Conservation (phyloP, 805 yeast genomes). For the Saturnispora sekii region DNA sequence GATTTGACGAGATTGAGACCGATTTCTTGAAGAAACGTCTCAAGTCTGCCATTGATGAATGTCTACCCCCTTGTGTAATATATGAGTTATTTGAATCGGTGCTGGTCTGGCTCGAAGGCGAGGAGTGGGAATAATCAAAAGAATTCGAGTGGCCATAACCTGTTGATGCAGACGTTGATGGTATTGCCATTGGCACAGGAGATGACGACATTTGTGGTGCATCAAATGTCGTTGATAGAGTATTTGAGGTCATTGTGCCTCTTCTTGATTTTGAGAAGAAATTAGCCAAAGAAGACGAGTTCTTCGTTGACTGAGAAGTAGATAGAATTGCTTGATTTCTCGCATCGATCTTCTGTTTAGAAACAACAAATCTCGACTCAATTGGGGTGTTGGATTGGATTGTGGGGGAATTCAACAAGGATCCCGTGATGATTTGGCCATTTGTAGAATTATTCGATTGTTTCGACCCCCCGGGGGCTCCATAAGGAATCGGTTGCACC, state of each 20-base stretch:
- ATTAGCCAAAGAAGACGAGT: constrained; percentile 40
- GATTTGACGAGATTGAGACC: constrained; percentile 14
- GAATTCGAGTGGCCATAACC: not conserved
- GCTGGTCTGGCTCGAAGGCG: constrained; percentile 25
- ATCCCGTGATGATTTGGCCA: constrained; percentile 51
- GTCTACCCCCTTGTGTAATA: constrained; percentile 36
- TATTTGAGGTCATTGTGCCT: constrained; percentile 18
- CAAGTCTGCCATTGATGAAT: constrained; percentile 71
- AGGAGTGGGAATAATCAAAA: constrained; percentile 15
- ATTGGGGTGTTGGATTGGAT: constrained; percentile 47
- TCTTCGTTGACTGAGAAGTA: constrained; percentile 17
- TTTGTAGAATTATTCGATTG: constrained; percentile 27
- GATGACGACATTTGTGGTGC: constrained; percentile 20
- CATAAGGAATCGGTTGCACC: constrained; percentile 42
- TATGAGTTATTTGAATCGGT: constrained; percentile 21
- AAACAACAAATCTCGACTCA: constrained; percentile 81
- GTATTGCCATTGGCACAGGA: constrained; percentile 13
- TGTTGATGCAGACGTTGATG: constrained; percentile 1
- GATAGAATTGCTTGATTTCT: constrained; percentile 17
- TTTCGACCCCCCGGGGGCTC: constrained; percentile 56
- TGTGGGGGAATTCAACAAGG: constrained; percentile 61
- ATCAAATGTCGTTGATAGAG: constrained; percentile 15
- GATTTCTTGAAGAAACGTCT: constrained; percentile 59
- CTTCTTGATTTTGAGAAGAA: constrained; percentile 41
- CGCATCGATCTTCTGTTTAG: constrained; percentile 60